Conservation (phyloP, 257 asterid species). For the Solanum clarkiae region DNA sequence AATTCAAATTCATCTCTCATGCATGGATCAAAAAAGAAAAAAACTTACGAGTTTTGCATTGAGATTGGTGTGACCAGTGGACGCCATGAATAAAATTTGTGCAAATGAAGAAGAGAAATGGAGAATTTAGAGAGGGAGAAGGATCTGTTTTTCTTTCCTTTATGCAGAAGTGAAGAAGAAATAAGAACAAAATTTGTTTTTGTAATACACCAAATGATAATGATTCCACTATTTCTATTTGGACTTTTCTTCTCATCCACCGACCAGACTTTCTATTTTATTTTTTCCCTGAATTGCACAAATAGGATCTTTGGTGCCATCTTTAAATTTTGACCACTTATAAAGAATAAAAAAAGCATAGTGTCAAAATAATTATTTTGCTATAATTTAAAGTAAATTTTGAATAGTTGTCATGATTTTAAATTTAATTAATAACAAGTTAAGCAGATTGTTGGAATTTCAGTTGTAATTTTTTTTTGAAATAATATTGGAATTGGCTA, state of each 20-base stretch:
- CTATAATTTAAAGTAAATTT: neutral
- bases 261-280: neutral
- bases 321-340: neutral
- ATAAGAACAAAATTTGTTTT: neutral
- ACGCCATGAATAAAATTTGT: constrained; percentile 20
- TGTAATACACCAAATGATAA: neutral
- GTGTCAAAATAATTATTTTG: neutral
- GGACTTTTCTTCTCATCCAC: neutral
- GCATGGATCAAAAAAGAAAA: neutral
- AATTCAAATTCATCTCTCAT: neutral
- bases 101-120: neutral
- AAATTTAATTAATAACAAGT: no score
- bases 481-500: neutral
- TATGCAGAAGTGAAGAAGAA: neutral
- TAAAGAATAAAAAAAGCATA: neutral
- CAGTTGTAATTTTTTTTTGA: no score
- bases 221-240: neutral
- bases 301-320: neutral
- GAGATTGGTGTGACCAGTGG: constrained; percentile 52
- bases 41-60: constrained; percentile 69
- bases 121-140: neutral
- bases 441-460: neutral
- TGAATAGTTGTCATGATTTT: neutral
- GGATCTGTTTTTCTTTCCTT: neutral
- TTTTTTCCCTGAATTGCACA: neutral